Conservation (phyloP, 116 monocot species). For the Trichopus zeylanicus region DNA sequence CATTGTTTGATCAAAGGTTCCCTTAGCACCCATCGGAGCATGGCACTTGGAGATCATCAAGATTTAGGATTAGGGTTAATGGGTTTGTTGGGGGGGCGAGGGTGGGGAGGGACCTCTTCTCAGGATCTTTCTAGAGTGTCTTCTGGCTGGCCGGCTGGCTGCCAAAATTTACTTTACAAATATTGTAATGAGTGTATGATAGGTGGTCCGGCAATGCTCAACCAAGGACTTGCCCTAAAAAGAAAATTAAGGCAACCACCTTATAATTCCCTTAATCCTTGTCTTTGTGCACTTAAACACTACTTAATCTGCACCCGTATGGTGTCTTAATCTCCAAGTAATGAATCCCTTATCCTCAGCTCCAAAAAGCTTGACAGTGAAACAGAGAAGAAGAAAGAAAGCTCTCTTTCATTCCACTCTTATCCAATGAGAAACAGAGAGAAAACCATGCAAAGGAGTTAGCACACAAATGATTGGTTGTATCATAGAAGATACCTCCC, state of each 20-base stretch:
- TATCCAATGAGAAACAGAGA: not conserved
- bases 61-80: no score
- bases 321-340: conserved; percentile 2
- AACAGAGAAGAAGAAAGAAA: not conserved
- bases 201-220: not conserved
- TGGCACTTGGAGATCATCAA: no score
- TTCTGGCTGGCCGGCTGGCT: no score
- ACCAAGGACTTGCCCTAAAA: not conserved
- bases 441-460: not conserved
- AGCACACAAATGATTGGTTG: conserved; percentile 1
- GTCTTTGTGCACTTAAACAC: not conserved
- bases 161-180: not conserved
- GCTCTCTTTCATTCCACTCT: not conserved
- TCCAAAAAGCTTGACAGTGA: not conserved
- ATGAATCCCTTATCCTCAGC: not conserved
- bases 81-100: no score
- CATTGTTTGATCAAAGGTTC: no score
- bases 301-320: not conserved
- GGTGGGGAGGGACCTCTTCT: no score
- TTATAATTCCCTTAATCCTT: no score
- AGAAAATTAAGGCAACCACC: not conserved
- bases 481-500: not conserved
- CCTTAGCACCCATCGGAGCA: no score
- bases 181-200: not conserved
- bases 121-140: no score